Evolutionary conservation across 495 filamentous ascomycete genomes (phyloP).

Genomic region (Wilcoxina mikolae): DNA sequence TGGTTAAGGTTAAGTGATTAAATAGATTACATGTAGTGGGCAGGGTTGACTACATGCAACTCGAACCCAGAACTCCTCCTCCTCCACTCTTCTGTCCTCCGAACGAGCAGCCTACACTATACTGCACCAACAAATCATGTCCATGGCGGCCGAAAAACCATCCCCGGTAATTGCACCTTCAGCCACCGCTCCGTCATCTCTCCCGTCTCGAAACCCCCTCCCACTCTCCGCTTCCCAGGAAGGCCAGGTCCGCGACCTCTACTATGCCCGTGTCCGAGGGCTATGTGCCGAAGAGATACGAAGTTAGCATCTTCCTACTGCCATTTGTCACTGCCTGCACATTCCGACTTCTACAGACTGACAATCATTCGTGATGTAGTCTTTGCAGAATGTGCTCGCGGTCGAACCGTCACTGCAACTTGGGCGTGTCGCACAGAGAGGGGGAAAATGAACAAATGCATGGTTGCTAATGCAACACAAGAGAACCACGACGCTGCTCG

Average conservation of each 20-base stretch:
- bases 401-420: constrained; percentile 68
- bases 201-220: constrained; percentile 63
- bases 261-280: constrained; percentile 67
- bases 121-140: too few species aligned
- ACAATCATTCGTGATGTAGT: constrained; percentile 35
- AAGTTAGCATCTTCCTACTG: constrained; percentile 41
- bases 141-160: background rate
- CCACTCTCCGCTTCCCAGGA: constrained; percentile 90
- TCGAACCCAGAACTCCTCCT: too few species aligned
- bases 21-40: too few species aligned
- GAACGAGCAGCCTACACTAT: too few species aligned
- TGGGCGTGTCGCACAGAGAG: constrained; percentile 70
- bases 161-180: background rate
- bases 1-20: too few species aligned
- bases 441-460: constrained; percentile 81
- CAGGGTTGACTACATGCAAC: too few species aligned
- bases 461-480: constrained; percentile 69
- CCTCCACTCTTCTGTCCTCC: too few species aligned
- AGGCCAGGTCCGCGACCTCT: constrained; percentile 75
- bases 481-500: constrained; percentile 76
- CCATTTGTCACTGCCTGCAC: background rate
- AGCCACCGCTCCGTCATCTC: constrained; percentile 20
- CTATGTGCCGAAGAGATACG: constrained; percentile 75
- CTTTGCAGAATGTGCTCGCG: constrained; percentile 76
- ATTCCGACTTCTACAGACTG: constrained; percentile 5